phyloP scores from a whole-genome alignment of 192 early-diverging fungal species.

The Backusella circina region DNA sequence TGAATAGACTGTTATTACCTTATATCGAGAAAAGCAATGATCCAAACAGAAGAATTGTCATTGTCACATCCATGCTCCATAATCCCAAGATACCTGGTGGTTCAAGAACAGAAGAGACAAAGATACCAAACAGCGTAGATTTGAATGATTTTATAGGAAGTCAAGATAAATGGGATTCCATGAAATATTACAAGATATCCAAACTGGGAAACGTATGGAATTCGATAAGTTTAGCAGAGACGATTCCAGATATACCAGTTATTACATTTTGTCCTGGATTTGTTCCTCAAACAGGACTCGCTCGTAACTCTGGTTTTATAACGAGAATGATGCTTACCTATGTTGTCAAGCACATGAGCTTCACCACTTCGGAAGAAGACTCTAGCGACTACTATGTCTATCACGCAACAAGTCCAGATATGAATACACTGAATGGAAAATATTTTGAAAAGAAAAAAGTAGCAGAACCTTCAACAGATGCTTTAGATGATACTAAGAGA shows the following conservation, averaged over 20 bases:
- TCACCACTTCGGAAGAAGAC: constrained; percentile 9
- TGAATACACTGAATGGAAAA: neutral
- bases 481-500: neutral
- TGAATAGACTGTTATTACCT: constrained; percentile 15
- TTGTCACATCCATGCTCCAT: constrained; percentile 15
- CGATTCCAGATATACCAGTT: neutral
- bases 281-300: constrained; percentile 21
- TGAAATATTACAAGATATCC: constrained; percentile 22
- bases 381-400: constrained; percentile 14
- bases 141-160: constrained; percentile 1
- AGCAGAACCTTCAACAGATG: constrained; percentile 3
- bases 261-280: constrained; percentile 22
- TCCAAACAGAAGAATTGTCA: constrained; percentile 7
- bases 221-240: constrained; percentile 1
- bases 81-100: constrained; percentile 14
- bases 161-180: constrained; percentile 14
- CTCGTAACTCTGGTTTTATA: neutral
- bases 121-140: neutral
- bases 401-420: constrained; percentile 14
- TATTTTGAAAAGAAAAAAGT: constrained; percentile 1
- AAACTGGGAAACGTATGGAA: constrained; percentile 12
- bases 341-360: constrained; percentile 4
- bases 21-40: constrained; percentile 9
- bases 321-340: constrained; percentile 2
- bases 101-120: neutral